phyloP scores from a whole-genome alignment of 2,329 filamentous ascomycete genomes.

The Hypoxylon sp. region DNA sequence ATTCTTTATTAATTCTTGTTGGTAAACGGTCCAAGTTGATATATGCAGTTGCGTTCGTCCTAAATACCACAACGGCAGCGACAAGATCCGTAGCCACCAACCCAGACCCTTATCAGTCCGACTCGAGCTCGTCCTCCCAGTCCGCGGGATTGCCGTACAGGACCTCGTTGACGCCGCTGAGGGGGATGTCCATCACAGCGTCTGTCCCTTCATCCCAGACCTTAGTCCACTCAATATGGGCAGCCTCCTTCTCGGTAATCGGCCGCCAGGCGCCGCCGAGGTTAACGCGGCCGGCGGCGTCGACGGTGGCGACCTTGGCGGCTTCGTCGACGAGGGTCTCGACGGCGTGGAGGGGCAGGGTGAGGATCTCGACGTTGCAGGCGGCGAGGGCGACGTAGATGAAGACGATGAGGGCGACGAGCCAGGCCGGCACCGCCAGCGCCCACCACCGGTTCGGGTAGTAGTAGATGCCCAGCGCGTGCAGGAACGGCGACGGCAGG shows the following conservation, averaged over 20 bases:
- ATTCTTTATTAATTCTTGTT: no score
- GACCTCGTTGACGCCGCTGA: constrained; percentile 94
- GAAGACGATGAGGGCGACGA: constrained; percentile 88
- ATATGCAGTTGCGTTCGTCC: not conserved
- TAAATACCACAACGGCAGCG: not conserved
- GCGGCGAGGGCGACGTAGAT: constrained; percentile 91
- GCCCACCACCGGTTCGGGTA: constrained; percentile 99
- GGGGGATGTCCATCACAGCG: constrained; percentile 94
- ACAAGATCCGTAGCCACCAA: not conserved
- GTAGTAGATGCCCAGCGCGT: constrained; percentile 93
- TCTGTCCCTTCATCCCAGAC: constrained; percentile 95
- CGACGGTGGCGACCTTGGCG: constrained; percentile 83
- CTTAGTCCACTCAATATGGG: constrained; percentile 72
- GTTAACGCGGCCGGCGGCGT: constrained; percentile 67
- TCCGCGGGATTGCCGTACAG: constrained; percentile 72
- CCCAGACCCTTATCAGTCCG: constrained; percentile 22
- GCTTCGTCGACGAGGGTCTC: constrained; percentile 94
- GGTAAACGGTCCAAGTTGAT: no score
- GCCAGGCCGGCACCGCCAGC: constrained; percentile 86
- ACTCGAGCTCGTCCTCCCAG: constrained; percentile 33
- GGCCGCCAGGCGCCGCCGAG: constrained; percentile 49
- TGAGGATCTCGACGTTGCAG: constrained; percentile 91
- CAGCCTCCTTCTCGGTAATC: constrained; percentile 44
- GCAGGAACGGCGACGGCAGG: constrained; percentile 88
- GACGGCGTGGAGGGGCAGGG: constrained; percentile 77